Percentiles rank a stretch among this genome's conserved stretches.
Conservation (phyloP, 78 protist species). For the Pelomyxa schiedti region DNA sequence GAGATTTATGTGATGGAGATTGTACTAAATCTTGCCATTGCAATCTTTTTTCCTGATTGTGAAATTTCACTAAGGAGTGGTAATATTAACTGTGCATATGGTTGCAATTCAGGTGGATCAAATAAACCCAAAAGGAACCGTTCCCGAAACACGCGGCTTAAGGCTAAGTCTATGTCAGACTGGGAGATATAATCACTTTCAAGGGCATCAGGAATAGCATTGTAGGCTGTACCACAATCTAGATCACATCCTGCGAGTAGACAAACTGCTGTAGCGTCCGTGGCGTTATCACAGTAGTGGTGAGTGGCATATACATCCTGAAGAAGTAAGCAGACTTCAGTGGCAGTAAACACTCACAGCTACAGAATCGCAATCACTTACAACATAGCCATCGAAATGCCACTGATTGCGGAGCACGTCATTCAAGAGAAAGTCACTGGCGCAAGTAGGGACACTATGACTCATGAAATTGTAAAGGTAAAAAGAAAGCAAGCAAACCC, state of each 20-base stretch:
- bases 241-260: too few species aligned
- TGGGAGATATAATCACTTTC: background rate
- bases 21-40: background rate
- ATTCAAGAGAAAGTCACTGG: background rate
- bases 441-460: slow-evolving; percentile 19
- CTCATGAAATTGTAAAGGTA: background rate
- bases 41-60: background rate
- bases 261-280: too few species aligned
- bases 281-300: background rate
- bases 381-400: slow-evolving; percentile 34
- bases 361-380: slow-evolving; percentile 26
- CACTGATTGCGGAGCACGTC: slow-evolving; percentile 1
- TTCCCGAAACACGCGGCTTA: background rate
- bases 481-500: slow-evolving; percentile 15
- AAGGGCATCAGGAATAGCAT: too few species aligned
- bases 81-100: background rate
- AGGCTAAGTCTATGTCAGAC: slow-evolving; percentile 9
- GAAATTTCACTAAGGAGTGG: background rate
- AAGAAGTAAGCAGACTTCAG: slow-evolving; percentile 19
- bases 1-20: background rate
- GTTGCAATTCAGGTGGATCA: slow-evolving; percentile 6
- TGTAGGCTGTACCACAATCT: too few species aligned
- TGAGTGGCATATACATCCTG: background rate
- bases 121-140: slow-evolving; percentile 19
- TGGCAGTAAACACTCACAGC: background rate